Conservation (phyloP, 345 rosid genomes). For the Bruguiera parviflora region DNA sequence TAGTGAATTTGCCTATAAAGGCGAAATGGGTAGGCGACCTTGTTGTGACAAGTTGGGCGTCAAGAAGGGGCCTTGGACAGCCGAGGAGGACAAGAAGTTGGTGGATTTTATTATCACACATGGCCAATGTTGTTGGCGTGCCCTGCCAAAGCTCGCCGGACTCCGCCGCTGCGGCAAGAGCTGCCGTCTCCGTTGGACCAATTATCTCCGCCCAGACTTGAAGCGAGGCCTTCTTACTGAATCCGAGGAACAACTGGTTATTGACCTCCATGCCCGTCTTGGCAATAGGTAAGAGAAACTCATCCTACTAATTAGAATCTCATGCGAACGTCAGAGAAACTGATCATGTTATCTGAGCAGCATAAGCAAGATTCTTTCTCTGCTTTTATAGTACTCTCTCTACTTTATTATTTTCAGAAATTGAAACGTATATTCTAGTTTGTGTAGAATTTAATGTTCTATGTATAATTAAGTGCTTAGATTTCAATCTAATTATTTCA, state of each 20-base stretch:
- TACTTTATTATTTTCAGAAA: too few species aligned
- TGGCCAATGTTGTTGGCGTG: constrained; percentile 79
- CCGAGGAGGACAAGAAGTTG: constrained; percentile 62
- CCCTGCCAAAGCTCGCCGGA: constrained; percentile 66
- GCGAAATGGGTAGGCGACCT: constrained; percentile 57
- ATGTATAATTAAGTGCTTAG: too few species aligned
- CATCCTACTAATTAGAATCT: not conserved
- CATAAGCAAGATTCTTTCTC: too few species aligned
- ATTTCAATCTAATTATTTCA: too few species aligned
- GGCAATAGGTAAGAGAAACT: constrained; percentile 61
- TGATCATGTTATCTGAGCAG: too few species aligned
- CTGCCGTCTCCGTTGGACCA: constrained; percentile 86
- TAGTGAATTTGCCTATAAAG: not conserved
- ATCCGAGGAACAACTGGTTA: constrained; percentile 54
- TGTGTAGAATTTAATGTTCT: too few species aligned
- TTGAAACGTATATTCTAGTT: too few species aligned
- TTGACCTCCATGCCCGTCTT: constrained; percentile 67
- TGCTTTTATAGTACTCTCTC: too few species aligned
- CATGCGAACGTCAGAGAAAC: too few species aligned
- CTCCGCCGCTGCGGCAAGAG: constrained; percentile 78
- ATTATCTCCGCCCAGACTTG: constrained; percentile 73
- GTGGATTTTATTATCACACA: constrained; percentile 54
- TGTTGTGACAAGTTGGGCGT: constrained; percentile 66
- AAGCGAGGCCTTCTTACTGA: constrained; percentile 67
- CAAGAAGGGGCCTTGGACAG: constrained; percentile 79